Conservation (phyloP, 768 basidiomycete species). For the Lyophyllum semitale region DNA sequence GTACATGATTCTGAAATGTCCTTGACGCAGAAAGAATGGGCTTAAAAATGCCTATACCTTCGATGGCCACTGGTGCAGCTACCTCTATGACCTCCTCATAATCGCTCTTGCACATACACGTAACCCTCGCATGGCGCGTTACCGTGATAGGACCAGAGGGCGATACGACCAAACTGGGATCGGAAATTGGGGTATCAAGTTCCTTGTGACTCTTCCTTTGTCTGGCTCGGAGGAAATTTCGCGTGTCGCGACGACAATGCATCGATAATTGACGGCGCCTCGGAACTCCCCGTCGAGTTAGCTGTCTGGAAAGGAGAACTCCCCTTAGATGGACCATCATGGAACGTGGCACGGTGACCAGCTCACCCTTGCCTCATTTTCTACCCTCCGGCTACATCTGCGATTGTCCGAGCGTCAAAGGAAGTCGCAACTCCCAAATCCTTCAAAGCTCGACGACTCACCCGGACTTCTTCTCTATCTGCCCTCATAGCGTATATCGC, state of each 20-base stretch:
- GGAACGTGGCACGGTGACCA: constrained; percentile 20
- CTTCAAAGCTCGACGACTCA: constrained; percentile 12
- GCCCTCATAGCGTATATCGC: not conserved
- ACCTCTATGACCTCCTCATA: not conserved
- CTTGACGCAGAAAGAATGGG: not conserved
- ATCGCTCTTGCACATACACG: not conserved
- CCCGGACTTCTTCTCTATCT: not conserved
- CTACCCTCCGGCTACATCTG: constrained; percentile 9
- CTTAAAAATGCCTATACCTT: not conserved
- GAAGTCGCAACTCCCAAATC: not conserved
- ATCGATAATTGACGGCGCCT: constrained; percentile 10
- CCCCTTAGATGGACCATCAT: constrained; percentile 13
- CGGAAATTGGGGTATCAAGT: constrained; percentile 7
- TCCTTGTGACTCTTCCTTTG: constrained; percentile 19
- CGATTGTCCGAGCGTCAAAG: constrained; percentile 16
- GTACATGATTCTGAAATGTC: not conserved
- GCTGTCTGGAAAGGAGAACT: constrained; percentile 12
- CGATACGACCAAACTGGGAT: constrained; percentile 5
- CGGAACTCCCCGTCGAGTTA: constrained; percentile 21
- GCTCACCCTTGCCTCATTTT: constrained; percentile 8
- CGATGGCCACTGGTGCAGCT: not conserved
- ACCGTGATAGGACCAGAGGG: not conserved
- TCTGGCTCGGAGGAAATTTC: constrained; percentile 12
- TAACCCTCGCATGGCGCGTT: not conserved
- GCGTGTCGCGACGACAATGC: constrained; percentile 9